These are phyloP conservation scores for Chaetomium strumarium DNA, from an alignment of 2,329 filamentous ascomycete genomes.

Conservation along the genomic window DNA sequence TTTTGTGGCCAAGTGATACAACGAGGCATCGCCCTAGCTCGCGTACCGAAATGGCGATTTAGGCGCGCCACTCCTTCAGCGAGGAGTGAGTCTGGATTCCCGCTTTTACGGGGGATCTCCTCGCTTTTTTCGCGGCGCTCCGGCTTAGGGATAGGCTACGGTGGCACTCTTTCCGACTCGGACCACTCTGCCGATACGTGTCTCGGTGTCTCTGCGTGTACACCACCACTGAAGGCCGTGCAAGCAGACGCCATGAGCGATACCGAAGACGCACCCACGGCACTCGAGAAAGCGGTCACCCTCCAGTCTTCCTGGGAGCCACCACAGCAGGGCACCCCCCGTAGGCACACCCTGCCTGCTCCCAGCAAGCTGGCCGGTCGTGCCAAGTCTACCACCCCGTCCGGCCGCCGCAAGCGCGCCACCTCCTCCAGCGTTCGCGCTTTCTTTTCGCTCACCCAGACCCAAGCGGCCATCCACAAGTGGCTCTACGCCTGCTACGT, in stretches of 20 bases:
- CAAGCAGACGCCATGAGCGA: constrained; percentile 15
- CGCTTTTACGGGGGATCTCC: constrained; percentile 39
- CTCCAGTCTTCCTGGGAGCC: constrained; percentile 8
- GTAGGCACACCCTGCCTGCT: constrained; percentile 51
- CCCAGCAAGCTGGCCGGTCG: constrained; percentile 31
- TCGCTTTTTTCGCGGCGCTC: constrained; percentile 24
- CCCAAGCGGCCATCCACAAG: constrained; percentile 69
- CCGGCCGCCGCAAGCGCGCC: constrained; percentile 60
- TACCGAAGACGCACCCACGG: constrained; percentile 5
- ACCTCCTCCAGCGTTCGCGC: constrained; percentile 60
- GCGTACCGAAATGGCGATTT: constrained; percentile 89
- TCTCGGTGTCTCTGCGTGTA: not conserved
- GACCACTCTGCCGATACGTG: constrained; percentile 19
- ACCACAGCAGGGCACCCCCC: constrained; percentile 15
- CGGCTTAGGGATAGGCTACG: constrained; percentile 28
- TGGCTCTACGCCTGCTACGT: constrained; percentile 79
- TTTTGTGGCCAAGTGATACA: constrained; percentile 67
- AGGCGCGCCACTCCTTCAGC: constrained; percentile 45
- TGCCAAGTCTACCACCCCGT: constrained; percentile 49
- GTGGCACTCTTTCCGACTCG: constrained; percentile 31
- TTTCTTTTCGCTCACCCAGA: constrained; percentile 73
- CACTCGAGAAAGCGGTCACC: not conserved
- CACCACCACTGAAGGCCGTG: not conserved
- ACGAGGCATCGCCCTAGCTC: constrained; percentile 79
- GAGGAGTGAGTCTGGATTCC: constrained; percentile 40